Conservation (phyloP, 1,284 basidiomycete genomes). For the Anthracocystis walkeri region DNA sequence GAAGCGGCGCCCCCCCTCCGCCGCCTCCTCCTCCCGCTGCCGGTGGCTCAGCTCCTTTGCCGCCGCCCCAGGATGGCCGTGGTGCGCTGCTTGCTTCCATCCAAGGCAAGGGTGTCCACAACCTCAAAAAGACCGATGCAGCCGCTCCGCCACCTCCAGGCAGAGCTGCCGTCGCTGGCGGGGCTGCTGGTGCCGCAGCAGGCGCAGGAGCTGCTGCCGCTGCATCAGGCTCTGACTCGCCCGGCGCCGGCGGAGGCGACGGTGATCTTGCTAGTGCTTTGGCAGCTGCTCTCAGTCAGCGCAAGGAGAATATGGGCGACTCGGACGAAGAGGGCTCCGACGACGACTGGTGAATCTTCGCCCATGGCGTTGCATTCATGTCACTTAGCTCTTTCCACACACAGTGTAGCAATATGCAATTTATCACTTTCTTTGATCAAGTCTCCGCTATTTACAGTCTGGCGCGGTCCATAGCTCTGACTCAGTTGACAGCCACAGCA, state of each 20-base stretch:
- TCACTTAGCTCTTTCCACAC: background rate
- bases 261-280: slow-evolving; percentile 77
- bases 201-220: slow-evolving; percentile 40
- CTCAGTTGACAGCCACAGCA: slow-evolving; percentile 13
- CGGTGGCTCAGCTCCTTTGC: slow-evolving; percentile 30
- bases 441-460: background rate
- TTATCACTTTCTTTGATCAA: background rate
- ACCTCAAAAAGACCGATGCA: slow-evolving; percentile 77
- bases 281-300: slow-evolving; percentile 77
- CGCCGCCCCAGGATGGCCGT: slow-evolving; percentile 69
- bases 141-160: slow-evolving; percentile 31
- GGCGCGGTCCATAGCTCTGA: background rate
- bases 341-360: slow-evolving; percentile 63
- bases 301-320: slow-evolving; percentile 90
- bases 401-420: background rate
- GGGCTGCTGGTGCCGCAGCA: slow-evolving; percentile 27
- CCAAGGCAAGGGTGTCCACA: slow-evolving; percentile 78
- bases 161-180: slow-evolving; percentile 29
- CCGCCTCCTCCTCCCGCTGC: slow-evolving; percentile 48
- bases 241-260: slow-evolving; percentile 65
- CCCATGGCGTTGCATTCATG: background rate
- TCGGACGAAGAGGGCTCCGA: slow-evolving; percentile 84
- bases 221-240: slow-evolving; percentile 22
- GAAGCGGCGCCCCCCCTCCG: slow-evolving; percentile 25
- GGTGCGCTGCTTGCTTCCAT: slow-evolving; percentile 77